phyloP scores from a whole-genome alignment of 768 basidiomycete genomes.

The Chalciporus sphaerocephalus region DNA sequence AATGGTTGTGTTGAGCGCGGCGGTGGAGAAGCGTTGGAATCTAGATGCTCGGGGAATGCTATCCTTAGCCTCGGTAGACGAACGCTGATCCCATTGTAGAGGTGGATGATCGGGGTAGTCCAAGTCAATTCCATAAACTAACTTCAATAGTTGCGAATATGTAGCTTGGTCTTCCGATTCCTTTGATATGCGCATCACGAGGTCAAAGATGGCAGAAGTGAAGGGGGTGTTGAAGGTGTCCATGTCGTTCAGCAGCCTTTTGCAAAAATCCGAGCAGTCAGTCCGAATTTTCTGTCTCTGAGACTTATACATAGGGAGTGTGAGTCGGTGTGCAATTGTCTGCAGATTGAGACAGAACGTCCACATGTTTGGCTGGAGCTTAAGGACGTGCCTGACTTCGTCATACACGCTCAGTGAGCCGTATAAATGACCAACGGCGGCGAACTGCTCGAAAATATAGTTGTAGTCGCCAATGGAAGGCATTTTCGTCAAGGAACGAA shows the following conservation, averaged over 20 bases:
- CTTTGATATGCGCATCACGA: conserved; percentile 64
- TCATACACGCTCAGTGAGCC: conserved; percentile 58
- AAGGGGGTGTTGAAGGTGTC: conserved; percentile 41
- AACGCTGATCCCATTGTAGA: conserved; percentile 14
- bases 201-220: conserved; percentile 60
- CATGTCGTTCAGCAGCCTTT: conserved; percentile 58
- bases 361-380: conserved; percentile 45
- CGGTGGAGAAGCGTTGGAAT: conserved; percentile 52
- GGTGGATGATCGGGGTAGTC: conserved; percentile 67
- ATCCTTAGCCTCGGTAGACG: conserved; percentile 2
- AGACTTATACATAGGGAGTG: conserved; percentile 47
- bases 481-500: conserved; percentile 45
- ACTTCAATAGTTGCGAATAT: conserved; percentile 58
- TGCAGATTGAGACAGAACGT: conserved; percentile 65
- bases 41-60: conserved; percentile 12
- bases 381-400: conserved; percentile 45
- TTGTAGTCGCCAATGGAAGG: conserved; percentile 64
- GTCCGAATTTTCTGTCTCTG: conserved; percentile 34
- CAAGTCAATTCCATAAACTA: conserved; percentile 75
- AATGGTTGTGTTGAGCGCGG: conserved; percentile 68
- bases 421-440: conserved; percentile 64
- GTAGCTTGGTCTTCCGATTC: conserved; percentile 50
- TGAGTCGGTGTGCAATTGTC: conserved; percentile 64
- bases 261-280: conserved; percentile 46
- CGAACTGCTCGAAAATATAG: conserved; percentile 70